These are phyloP conservation scores for Blastocystis hominis DNA, from an alignment of 352 stramenopile species.

Conservation along the genomic window DNA sequence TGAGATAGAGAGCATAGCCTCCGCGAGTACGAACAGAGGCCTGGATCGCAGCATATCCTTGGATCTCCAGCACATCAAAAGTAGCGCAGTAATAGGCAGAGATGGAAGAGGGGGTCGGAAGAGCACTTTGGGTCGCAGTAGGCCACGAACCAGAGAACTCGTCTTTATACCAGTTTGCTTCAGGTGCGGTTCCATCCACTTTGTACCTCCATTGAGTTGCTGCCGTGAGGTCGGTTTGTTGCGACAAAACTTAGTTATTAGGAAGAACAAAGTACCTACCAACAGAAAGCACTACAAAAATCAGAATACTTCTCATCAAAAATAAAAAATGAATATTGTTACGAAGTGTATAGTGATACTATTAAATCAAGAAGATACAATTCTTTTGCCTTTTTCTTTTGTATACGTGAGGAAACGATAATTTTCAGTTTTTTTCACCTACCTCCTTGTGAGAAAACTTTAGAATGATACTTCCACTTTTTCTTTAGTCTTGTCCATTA, in stretches of 20 bases:
- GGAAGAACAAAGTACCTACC: not conserved
- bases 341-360: too few species aligned
- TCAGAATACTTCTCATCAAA: not conserved
- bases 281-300: not conserved
- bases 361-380: too few species aligned
- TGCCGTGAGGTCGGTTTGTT: not conserved
- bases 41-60: not conserved
- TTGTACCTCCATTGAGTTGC: not conserved
- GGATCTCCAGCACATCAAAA: not conserved
- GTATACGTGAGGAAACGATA: too few species aligned
- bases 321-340: not conserved
- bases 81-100: constrained; percentile 7
- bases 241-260: not conserved
- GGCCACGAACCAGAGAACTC: not conserved
- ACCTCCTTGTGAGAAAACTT: too few species aligned
- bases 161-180: not conserved
- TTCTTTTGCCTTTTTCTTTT: too few species aligned
- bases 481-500: too few species aligned
- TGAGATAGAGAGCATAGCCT: constrained; percentile 45
- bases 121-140: not conserved
- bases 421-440: too few species aligned
- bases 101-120: not conserved
- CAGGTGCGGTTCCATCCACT: not conserved
- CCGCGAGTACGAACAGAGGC: not conserved
- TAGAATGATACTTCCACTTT: too few species aligned